Percentiles rank a stretch among this genome's conserved stretches.
These are phyloP conservation scores for Dichomitus squalens DNA, from an alignment of 1,284 basidiomycete genomes.

Conservation along the genomic window DNA sequence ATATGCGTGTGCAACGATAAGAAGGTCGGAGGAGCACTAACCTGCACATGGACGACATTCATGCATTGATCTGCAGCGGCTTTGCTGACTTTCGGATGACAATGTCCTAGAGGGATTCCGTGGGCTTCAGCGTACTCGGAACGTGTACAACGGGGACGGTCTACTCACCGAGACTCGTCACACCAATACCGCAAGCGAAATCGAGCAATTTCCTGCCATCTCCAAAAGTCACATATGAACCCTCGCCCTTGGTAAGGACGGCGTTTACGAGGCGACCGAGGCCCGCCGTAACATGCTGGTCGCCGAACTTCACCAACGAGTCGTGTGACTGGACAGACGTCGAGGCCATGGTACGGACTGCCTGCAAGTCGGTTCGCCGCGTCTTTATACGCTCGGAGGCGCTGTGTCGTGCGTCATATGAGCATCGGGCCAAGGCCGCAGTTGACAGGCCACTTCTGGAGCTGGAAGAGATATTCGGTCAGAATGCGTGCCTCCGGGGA, in stretches of 20 bases:
- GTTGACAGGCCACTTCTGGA: neutral
- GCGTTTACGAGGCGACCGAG: conserved; percentile 69
- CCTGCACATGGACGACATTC: conserved; percentile 81
- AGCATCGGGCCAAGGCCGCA: neutral
- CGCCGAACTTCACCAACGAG: conserved; percentile 48
- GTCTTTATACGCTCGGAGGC: conserved; percentile 12
- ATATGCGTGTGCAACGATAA: neutral
- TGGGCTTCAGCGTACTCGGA: neutral
- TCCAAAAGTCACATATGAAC: conserved; percentile 72
- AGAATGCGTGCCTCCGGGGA: neutral
- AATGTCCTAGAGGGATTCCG: conserved; percentile 61
- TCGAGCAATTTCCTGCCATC: conserved; percentile 79
- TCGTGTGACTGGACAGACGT: conserved; percentile 23
- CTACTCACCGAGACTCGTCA: conserved; percentile 71
- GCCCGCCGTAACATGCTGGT: conserved; percentile 72
- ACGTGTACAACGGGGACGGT: neutral
- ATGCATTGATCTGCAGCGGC: conserved; percentile 87
- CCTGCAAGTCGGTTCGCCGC: neutral
- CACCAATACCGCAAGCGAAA: conserved; percentile 87
- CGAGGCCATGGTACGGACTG: conserved; percentile 22
- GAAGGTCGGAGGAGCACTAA: conserved; percentile 19
- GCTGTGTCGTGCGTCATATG: neutral
- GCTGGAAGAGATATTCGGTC: neutral
- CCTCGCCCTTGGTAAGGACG: conserved; percentile 77
- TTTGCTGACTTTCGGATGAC: conserved; percentile 83